Evolutionary conservation across 2,329 filamentous ascomycete species (phyloP), one percentile per base, ranked within the genome.

Genomic region (Trichoderma endophyticum): DNA sequence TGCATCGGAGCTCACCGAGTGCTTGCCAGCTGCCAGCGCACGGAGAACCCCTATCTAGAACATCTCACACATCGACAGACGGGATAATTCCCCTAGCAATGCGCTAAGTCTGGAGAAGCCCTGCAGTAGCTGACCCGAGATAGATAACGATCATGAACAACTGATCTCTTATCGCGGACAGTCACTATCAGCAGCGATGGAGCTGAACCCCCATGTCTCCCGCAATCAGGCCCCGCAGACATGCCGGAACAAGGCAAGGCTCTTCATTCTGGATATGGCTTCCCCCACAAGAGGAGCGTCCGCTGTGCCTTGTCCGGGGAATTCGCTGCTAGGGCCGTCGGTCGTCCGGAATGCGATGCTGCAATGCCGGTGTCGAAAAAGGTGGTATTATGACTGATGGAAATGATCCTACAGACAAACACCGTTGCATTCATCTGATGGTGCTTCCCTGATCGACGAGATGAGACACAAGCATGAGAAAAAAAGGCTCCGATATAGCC

Each of bases 191-290:
- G 21, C 24, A 32, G 8, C 28, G 15, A 60, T 59, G 28, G 11
- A 54, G 26, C 32, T 24, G 9, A 32, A 36, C 56, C 57, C 64
- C 66, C 66, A 70, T 70, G 66, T 43, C 36, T 32, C 28, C 65
- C 36, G 56, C 56, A 51, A 34, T 61, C 66, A 69, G 56, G 36
- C 66, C 39, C 66, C 66, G 56, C 66, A 70, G 32, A 67, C 51
- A 57, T 67, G 39, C 51, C 64, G 30, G 48, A 39, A 36, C 30
- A 24, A 66, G 64, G 11, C 64, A 34, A 32, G 61, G 30, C 61
- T 61, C 57, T 48, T 26, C 26, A 32, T 26, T 32, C 57, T 34
- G 26, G 34, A 26, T 24, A 69, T 60, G n/a, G 54, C 12, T 51
- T 34, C 36, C 65, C 66, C 66, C 66, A 70, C 57, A 61, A 43